Evolutionary conservation across 805 yeast genomes (phyloP), one percentile per base, ranked within the genome.

Genomic region (Isabelozyma rhagii): DNA sequence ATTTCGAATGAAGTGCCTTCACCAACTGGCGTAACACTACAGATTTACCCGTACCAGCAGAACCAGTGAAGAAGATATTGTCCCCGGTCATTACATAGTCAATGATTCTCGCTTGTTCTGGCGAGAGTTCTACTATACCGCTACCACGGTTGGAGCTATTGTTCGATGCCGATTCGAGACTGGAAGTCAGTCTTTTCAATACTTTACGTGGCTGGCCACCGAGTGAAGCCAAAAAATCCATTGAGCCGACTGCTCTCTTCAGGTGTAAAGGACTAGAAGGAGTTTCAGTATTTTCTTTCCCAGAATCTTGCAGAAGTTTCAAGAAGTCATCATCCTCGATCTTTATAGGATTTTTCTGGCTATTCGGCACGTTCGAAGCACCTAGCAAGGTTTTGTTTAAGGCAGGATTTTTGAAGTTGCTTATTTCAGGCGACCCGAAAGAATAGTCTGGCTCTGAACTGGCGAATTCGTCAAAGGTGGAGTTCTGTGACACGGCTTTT

Each of bases 31-130:
- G 68, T 25, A 88, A 65, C 5, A 88, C 77, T 17, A 83, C 83
- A 2, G 96, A 87, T 63, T 88, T 88, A 69, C 96, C 96, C 1
- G 96, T 88, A 67, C 96, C 96, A 0, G 96, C 96, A 53, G 88
- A 80, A 48, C 96, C 96, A 0, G 96, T 87, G 59, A 83, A 87
- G 56, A 88, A 88, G 1, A 88, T 74, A 53, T 79, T 86, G 42
- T 69, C 59, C 2, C 78, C 74, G 18, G 77, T 75, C 7, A 87
- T 55, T 6, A 88, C 81, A 17, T 59, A 56, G 5, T 54, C 38
- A 31, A 31, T 31, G 3, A 31, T 31, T 31, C 8, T 31, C 10
- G 36, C n/a, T 61, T 81, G 86, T 49, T 80, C 84, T 3, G 59
- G 63, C 55, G 74, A 60, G 41, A 66, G 49, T 11, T n/a, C 52